Base-by-base conservation (phyloP, 768 basidiomycete species). In the Amanita rubescens region DNA sequence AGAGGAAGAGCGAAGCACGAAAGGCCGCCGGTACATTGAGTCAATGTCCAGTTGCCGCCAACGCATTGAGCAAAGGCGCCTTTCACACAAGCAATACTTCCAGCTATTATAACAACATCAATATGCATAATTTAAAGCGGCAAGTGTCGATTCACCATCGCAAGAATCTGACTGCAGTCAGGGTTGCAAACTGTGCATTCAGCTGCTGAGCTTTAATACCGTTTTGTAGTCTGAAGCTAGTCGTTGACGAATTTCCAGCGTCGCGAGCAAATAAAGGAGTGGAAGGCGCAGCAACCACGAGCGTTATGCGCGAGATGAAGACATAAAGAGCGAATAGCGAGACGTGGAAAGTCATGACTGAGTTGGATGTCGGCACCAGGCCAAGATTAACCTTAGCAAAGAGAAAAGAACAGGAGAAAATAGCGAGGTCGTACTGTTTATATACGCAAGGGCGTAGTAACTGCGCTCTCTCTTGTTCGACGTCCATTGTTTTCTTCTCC, bases 1-100 rank as follows among this genome's bases (percentile, higher is more conserved):
- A 77, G 64, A 2, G 81, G 80, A 19, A 81, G 65, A 0, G 78
- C 77, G 30, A 70, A 68, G 57, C 81, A 81, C n/a, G 59, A 61
- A 12, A 70, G 65, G 5, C 60, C 66, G 20, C 51, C 49, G 3
- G 66, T 27, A 59, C 79, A 80, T 1, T 63, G 60, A 0, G 66
- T 67, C 25, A 74, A 19, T 1, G 52, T 54, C 71, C 74, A 79
- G 55, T 73, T 69, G 10, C 71, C 70, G 3, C 45, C 49, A 9
- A 69, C 59, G 55, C 79, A 80, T 59, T 75, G 72, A 0, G 76
- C 78, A 55, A 78, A 77, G 5, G 59, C 60, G 15, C 59, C 57
- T 11, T 64, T 59, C 19, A 79, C 57, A 55, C 78, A 79, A 9
- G 74, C 75, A 52, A 67, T 64, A 5, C 69, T 59, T 10, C 67